Percentiles rank a stretch among this genome's conserved stretches.
Evolutionary conservation across 2,329 filamentous ascomycete species (phyloP).

Genomic region (Colletotrichum lentis): DNA sequence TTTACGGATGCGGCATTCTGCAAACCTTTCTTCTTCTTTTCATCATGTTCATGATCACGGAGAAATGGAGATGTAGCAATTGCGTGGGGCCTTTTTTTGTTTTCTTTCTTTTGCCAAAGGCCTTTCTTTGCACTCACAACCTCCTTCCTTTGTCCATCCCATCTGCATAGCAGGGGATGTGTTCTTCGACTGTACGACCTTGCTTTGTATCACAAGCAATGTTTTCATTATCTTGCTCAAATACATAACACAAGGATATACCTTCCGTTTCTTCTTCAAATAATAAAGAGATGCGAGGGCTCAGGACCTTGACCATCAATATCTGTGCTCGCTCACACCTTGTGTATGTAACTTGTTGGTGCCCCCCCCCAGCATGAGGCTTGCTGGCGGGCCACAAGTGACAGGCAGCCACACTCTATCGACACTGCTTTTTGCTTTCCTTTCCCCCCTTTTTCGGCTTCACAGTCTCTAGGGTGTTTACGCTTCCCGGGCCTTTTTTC

Average conservation of each 20-base stretch:
- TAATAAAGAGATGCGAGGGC: not conserved
- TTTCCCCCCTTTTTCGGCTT: not conserved
- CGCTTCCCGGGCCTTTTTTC: not conserved
- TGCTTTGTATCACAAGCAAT: constrained; percentile 17
- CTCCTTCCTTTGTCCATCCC: constrained; percentile 11
- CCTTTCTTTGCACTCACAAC: not conserved
- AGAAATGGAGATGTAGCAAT: constrained; percentile 2
- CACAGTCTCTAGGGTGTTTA: not conserved
- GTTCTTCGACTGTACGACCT: not conserved
- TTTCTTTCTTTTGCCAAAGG: constrained; percentile 6
- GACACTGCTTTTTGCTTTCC: not conserved
- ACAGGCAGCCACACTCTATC: constrained; percentile 4
- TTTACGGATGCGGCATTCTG: constrained; percentile 16
- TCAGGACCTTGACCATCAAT: not conserved
- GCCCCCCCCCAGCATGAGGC: not conserved
- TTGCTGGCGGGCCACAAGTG: not conserved
- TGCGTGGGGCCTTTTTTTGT: constrained; percentile 11
- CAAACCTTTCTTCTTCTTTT: not conserved
- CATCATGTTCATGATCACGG: constrained; percentile 13
- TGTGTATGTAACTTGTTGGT: not conserved
- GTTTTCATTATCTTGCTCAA: constrained; percentile 19
- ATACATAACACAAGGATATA: not conserved
- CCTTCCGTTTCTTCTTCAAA: not conserved
- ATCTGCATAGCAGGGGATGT: not conserved
- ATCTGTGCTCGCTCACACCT: not conserved